Evolutionary conservation across 192 early-diverging fungal species (phyloP), one percentile per base, ranked within the genome.

Genomic region (Nowakowskiella sp.): DNA sequence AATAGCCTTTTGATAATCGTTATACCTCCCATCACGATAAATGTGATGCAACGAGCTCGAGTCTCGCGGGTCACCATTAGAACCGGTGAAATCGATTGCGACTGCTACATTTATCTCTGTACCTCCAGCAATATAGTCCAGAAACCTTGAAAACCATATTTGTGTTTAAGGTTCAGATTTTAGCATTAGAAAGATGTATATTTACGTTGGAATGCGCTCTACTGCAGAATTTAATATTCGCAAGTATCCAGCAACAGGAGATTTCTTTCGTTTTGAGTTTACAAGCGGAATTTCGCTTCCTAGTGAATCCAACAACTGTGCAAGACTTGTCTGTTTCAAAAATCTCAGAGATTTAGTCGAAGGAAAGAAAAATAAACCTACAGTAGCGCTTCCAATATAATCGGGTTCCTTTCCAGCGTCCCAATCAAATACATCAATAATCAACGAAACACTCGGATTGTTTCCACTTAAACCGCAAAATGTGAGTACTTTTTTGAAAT

Each of bases 71-170:
- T 76, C 65, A 0, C 78, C 78, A 32, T 81, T 80, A 16, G 69
- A 72, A 27, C 47, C 60, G 0, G 78, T 80, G 49, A 80, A 80
- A 44, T 80, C 78, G 43, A 80, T 64, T 5, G 76, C 77, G 1
- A 77, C 67, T 3, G 60, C 54, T 4, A 80, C 54, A 22, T 58
- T 57, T 24, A 80, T 43, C 25, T 67, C 53, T 0, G 66, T 71
- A 5, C 76, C 76, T 3, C 71, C 72, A 0, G 64, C 65, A 10
- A 80, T 45, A 42, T 75, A 80, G 43, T 79, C 76, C 47, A 79
- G 34, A 36, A 80, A 80, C 10, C 64, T 64, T 4, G 58, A 66
- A 34, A 47, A 32, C n/a, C 58, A 54, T 1, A 46, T n/a, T n/a
- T n/a, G n/a, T n/a, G n/a, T n/a, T n/a, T n/a, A n/a, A n/a, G n/a